phyloP scores from a whole-genome alignment of 768 basidiomycete genomes.

The Lactarius pseudohatsudake region DNA sequence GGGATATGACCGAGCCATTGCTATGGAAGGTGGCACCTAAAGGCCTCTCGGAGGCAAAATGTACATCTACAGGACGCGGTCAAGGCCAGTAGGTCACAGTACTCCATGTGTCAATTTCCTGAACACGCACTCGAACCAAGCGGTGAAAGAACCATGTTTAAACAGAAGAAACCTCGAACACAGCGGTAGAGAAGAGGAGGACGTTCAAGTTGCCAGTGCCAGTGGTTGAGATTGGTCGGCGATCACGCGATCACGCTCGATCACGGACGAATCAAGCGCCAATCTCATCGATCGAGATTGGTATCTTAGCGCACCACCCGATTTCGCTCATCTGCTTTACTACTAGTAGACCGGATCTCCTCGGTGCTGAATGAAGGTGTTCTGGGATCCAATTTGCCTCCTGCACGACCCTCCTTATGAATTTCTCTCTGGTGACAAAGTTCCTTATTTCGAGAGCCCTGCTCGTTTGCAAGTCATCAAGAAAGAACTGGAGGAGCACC shows the following conservation, averaged over 20 bases:
- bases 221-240: no score
- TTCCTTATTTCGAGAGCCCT: conserved; percentile 37
- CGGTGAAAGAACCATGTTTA: neutral
- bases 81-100: neutral
- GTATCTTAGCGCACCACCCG: neutral
- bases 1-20: conserved; percentile 17
- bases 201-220: no score
- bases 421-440: conserved; percentile 33
- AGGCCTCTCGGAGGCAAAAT: neutral
- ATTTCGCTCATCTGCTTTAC: neutral
- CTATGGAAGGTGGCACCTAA: neutral
- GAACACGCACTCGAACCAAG: neutral
- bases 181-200: neutral
- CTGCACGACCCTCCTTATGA: conserved; percentile 37
- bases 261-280: neutral
- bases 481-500: conserved; percentile 26
- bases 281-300: neutral
- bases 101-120: neutral
- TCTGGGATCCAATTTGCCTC: conserved; percentile 29
- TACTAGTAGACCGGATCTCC: neutral
- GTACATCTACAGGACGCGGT: neutral
- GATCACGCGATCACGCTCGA: neutral
- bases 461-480: conserved; percentile 32
- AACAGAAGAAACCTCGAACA: neutral
- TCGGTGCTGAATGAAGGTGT: conserved; percentile 31